phyloP scores from a whole-genome alignment of 768 basidiomycete genomes.

The Leccinum ochraceum region DNA sequence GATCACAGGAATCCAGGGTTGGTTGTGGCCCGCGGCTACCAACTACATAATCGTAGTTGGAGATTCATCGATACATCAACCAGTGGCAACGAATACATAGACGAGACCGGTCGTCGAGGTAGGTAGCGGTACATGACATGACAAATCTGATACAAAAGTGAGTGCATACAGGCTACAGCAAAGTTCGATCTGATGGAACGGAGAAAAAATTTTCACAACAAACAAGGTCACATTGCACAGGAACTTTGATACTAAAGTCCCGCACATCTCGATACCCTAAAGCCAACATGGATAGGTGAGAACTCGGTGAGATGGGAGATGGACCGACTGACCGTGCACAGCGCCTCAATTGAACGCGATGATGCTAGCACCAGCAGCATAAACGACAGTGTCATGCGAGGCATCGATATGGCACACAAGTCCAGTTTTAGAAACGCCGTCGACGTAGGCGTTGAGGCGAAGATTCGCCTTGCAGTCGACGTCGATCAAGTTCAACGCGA shows the following conservation, averaged over 20 bases:
- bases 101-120: neutral
- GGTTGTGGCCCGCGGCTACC: too few relatives aligned
- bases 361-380: conserved; percentile 6
- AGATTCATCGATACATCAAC: too few relatives aligned
- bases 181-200: neutral
- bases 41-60: too few relatives aligned
- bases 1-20: too few relatives aligned
- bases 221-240: neutral
- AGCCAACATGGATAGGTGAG: neutral
- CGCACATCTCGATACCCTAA: neutral
- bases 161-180: neutral
- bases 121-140: neutral
- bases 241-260: neutral
- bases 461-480: conserved; percentile 9
- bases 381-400: conserved; percentile 10
- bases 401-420: conserved; percentile 14
- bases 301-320: neutral
- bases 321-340: neutral
- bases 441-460: conserved; percentile 15
- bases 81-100: neutral
- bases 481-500: conserved; percentile 21
- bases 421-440: conserved; percentile 5
- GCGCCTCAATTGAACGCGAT: neutral
- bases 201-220: neutral
- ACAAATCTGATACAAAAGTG: neutral